Conservation (phyloP, 257 asterid genomes). For the Striga asiatica region DNA sequence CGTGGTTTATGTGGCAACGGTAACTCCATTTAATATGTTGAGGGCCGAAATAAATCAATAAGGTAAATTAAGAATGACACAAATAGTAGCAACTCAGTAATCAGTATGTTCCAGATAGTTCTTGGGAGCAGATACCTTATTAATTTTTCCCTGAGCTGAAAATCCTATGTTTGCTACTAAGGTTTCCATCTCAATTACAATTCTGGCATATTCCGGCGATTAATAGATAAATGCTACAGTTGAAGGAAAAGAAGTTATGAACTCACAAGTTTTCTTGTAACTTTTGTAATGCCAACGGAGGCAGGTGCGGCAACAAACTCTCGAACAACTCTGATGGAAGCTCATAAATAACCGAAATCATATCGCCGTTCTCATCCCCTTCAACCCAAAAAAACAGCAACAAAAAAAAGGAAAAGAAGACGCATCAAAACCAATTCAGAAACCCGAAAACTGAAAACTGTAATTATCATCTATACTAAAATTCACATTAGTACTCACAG, state of each 20-base stretch:
- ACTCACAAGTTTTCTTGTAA: constrained; percentile 50
- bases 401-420: not conserved
- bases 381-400: constrained; percentile 7
- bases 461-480: not conserved
- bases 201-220: no score
- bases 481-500: not conserved
- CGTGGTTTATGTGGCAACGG: not conserved
- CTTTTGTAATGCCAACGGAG: constrained; percentile 63
- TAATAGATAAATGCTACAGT: not conserved
- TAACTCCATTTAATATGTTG: no score
- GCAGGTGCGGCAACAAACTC: constrained; percentile 45
- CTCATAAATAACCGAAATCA: constrained; percentile 31
- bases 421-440: not conserved
- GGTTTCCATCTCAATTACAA: not conserved
- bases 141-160: no score
- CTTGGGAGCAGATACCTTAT: no score
- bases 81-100: not conserved
- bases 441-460: not conserved
- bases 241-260: not conserved
- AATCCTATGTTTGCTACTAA: no score
- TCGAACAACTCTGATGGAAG: constrained; percentile 61
- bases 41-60: no score
- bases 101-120: no score
- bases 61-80: no score
- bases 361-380: constrained; percentile 32